Evolutionary conservation across 176 grass and related monocot genomes (phyloP).

Genomic region (Oryza australiensis): DNA sequence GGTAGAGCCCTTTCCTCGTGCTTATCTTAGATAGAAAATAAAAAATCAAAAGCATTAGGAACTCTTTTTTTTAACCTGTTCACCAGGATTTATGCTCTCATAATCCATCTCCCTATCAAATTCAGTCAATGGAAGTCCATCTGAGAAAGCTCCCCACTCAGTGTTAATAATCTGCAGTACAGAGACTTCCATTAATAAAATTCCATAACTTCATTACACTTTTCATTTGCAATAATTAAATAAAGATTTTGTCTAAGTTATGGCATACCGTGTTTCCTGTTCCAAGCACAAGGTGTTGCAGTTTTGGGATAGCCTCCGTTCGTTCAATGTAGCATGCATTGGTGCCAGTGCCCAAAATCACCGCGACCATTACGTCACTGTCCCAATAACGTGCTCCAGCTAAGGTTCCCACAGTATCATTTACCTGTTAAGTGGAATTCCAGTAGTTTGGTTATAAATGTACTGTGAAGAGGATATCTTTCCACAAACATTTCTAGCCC

Average conservation of each 20-base stretch:
- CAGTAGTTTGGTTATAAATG: background rate
- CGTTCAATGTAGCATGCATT: conserved; percentile 60
- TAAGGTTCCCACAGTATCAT: conserved; percentile 40
- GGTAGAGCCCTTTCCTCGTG: no score
- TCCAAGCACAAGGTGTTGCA: conserved; percentile 14
- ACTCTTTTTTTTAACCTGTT: conserved; percentile 39
- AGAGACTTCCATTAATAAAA: background rate
- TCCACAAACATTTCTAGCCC: background rate
- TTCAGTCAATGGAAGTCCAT: conserved; percentile 56
- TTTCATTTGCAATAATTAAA: background rate
- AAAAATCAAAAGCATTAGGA: background rate
- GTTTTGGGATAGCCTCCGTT: conserved; percentile 38
- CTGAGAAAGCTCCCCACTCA: conserved; percentile 61
- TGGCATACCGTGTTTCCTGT: conserved; percentile 47
- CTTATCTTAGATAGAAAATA: background rate
- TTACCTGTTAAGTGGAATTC: conserved; percentile 20
- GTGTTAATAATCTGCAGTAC: conserved; percentile 57
- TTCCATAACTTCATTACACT: background rate
- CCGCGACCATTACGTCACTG: conserved; percentile 39
- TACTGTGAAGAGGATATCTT: background rate
- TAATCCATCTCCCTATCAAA: conserved; percentile 57
- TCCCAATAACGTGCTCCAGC: conserved; percentile 49
- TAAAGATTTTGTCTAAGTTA: background rate
- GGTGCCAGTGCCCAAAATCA: conserved; percentile 60
- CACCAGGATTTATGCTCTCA: conserved; percentile 63